Base-by-base conservation (phyloP, 176 grass and related monocot genomes). In the Aegilops speltoides region DNA sequence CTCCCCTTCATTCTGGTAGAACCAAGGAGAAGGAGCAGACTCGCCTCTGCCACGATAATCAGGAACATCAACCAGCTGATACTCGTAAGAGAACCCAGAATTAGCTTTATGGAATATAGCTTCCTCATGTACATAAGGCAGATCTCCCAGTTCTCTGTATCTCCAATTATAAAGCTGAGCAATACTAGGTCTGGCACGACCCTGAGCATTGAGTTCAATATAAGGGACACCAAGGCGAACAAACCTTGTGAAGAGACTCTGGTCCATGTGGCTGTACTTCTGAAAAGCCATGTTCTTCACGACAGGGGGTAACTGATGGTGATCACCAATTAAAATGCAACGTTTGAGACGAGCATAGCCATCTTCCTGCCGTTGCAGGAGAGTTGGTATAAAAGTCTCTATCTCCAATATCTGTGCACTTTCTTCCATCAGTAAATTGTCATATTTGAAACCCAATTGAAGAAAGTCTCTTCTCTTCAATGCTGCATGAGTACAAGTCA, bases 351-450 rank as follows among this genome's bases (percentile, higher is more conserved):
- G 97, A 81, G 97, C 92, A 76, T 96, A 79, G 12, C 94, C 97
- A 72, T 99, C 97, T 88, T 99, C 97, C 86, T 99, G 97, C 76
- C 92, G 77, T 76, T 99, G 97, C 59, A 99, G 80, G 64, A 99
- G 89, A 89, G 95, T 99, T 7, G 97, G 97, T 89, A 99, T 99
- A 84, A 96, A 99, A 40, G 97, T 96, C 62, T 99, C 94, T 65
- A 98, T 99, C 88, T 99, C 97, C 67, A 99, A 79, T 86, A 99
- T 99, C 68, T 99, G 97, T 7, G 97, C 97, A 83, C 97, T 99
- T 99, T 99, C 97, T 94, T 99, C 97, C 97, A 99, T 99, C 16
- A 99, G 82, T 79, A 96, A 92, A 90, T 98, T 98, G 80, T 98
- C 97, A 73, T 94, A 98, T 72, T 94, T 96, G 85, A 98, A 98